Evolutionary conservation across 306 rosid genomes (phyloP), one percentile per base, ranked within the genome.

Genomic region (Vigna trinervia): DNA sequence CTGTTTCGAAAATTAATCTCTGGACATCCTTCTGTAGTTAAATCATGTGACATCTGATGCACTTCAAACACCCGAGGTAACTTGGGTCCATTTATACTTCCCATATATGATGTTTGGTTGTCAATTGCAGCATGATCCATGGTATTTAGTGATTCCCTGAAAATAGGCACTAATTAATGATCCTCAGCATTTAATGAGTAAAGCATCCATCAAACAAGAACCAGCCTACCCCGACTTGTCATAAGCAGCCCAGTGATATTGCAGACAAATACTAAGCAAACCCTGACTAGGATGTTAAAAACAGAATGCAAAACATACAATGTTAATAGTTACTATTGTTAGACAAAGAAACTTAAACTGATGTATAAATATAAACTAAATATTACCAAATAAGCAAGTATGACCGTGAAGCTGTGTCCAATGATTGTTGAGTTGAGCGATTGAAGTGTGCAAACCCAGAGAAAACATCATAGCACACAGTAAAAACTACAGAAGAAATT

Each of bases 401-500:
- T 48, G 82, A 78, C 0, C 64, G 58, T 79, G 88, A 85, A 79
- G 75, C 76, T 23, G 77, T 19, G 69, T 84, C 93, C 75, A 91
- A 53, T 62, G 88, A 84, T 84, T 84, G 85, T 22, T 87, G 91
- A 61, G 87, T 84, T 5, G 93, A 85, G 67, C 86, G 88, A 81
- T 66, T 82, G 82, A 85, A 91, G 78, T 91, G 91, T 11, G 93
- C 91, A 74, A 85, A 91, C 45, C 93, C 91, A 6, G 87, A 84
- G 83, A 87, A 87, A 80, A 81, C 91, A 83, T 91, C 93, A 72
- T 91, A 89, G 84, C 91, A 82, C 52, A 84, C 82, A 14, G 91
- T 87, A 71, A 87, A 87, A 51, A 87, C 87, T 48, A 54, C 78
- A 64, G 91, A 79, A 38, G 78, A 75, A 71, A 85, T 85, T 15